phyloP scores from a whole-genome alignment of 129 eudicot genomes.

The Escallonia rubra region DNA sequence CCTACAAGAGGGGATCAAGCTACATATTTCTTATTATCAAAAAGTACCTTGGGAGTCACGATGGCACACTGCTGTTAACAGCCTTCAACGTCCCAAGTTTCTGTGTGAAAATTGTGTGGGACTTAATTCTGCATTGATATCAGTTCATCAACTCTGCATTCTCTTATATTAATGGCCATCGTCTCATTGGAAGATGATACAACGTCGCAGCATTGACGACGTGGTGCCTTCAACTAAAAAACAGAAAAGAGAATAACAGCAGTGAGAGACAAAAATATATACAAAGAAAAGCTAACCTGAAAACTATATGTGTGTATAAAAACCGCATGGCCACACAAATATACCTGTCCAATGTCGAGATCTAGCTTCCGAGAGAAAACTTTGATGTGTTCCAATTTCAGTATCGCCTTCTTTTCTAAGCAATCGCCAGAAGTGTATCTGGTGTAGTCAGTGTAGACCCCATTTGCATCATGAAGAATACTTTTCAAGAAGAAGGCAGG shows the following conservation, averaged over 20 bases:
- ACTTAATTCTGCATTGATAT: slow-evolving; percentile 51
- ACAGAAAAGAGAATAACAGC: background rate
- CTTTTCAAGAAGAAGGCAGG: slow-evolving; percentile 53
- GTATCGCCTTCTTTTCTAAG: slow-evolving; percentile 24
- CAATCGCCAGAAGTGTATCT: slow-evolving; percentile 34
- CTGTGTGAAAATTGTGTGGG: background rate
- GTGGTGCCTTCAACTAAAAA: slow-evolving; percentile 42
- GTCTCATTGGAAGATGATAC: slow-evolving; percentile 31
- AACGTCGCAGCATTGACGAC: slow-evolving; percentile 80
- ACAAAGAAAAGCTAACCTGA: background rate
- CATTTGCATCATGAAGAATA: slow-evolving; percentile 20
- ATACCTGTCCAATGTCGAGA: slow-evolving; percentile 32
- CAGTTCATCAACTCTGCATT: slow-evolving; percentile 56
- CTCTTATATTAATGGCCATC: slow-evolving; percentile 49
- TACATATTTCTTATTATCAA: background rate
- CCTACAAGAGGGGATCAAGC: background rate
- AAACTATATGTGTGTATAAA: background rate
- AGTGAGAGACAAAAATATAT: background rate
- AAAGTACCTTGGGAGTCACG: background rate
- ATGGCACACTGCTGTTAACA: background rate
- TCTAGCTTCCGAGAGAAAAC: slow-evolving; percentile 41
- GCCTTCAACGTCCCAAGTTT: background rate
- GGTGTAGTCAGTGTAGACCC: slow-evolving; percentile 36
- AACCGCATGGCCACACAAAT: background rate
- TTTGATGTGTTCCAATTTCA: slow-evolving; percentile 30